A percentile compares a stretch with the other conserved stretches of the same genome.
Evolutionary conservation across 306 rosid genomes (phyloP).

Genomic region (Citrullus amarus): DNA sequence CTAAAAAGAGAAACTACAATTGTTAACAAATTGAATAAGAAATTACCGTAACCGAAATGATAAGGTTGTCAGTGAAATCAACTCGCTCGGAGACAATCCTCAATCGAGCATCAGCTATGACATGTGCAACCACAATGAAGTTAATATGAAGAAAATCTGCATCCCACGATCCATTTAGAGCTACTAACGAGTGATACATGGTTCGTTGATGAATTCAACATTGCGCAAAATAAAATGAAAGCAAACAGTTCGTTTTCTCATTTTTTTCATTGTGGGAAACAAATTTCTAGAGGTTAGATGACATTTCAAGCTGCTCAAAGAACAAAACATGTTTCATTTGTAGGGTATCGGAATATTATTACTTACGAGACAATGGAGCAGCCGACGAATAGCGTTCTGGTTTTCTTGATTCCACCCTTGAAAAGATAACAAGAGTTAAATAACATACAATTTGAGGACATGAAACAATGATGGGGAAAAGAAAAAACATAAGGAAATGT

Average conservation of each 20-base stretch:
- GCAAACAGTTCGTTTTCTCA: background rate
- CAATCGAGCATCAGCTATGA: constrained; percentile 83
- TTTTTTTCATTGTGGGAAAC: background rate
- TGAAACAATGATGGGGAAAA: background rate
- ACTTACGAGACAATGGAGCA: constrained; percentile 96
- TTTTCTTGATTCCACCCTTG: constrained; percentile 96
- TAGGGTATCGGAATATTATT: background rate
- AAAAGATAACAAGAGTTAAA: constrained; percentile 34
- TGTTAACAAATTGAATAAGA: constrained; percentile 10
- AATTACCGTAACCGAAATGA: constrained; percentile 84
- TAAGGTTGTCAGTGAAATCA: constrained; percentile 70
- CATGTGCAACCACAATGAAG: constrained; percentile 13
- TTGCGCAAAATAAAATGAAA: background rate
- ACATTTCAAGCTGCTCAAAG: background rate
- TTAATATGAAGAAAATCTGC: constrained; percentile 1
- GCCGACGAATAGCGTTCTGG: constrained; percentile 97
- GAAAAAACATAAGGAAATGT: background rate
- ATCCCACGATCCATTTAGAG: background rate
- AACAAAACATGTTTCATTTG: background rate
- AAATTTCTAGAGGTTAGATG: background rate
- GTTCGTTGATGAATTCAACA: background rate
- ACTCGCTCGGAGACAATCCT: constrained; percentile 93
- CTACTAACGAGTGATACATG: background rate
- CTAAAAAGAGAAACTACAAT: constrained; percentile 10
- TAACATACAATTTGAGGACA: constrained; percentile 9